Base-by-base conservation (phyloP, 495 filamentous ascomycete species). In the Penicillium longicatenatum region DNA sequence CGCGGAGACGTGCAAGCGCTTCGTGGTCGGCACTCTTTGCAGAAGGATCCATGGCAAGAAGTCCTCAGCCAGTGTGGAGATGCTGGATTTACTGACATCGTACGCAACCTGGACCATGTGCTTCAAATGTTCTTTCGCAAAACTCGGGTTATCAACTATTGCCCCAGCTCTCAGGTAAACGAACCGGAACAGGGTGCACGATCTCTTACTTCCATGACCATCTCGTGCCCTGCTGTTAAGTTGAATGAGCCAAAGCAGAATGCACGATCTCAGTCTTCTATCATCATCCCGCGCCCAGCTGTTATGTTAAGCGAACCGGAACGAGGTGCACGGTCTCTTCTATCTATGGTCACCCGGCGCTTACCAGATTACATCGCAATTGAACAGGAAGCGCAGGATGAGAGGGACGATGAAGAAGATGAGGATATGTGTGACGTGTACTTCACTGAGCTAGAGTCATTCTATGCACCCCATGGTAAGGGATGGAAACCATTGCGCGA, bases 401-500 rank as follows among this genome's bases (percentile, higher is more conserved):
- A 86, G 44, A 59, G 74, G 43, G 82, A 82, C 16, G 77, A 72
- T 19, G 66, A 74, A 51, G 57, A 61, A 20, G 76, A 81, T 22
- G 68, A 80, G 29, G 67, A 78, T 63, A 77, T 80, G 76, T 77
- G 71, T 31, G 66, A 74, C 67, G 75, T 67, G 37, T 80, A 90
- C 43, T 91, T 90, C 62, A 82, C 80, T 31, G 85, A 91, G 51
- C 65, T 93, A 30, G 89, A 92, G 61, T 63, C 75, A 0, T 70
- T 84, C 22, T 86, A 86, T 49, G 75, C 81, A 9, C 68, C 72
- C 9, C 70, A 70, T 42, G 73, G 75, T 4, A 63, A 58, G 37
- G 88, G 88, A 30, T 92, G 89, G 89, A 82, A 71, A 50, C 82
- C 84, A 54, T 74, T 93, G 0, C 80, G 82, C 50, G 74, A 82